A percentile compares a stretch with the other conserved stretches of the same genome.
Conservation (phyloP, 495 filamentous ascomycete genomes). For the Xylaria intraflava region DNA sequence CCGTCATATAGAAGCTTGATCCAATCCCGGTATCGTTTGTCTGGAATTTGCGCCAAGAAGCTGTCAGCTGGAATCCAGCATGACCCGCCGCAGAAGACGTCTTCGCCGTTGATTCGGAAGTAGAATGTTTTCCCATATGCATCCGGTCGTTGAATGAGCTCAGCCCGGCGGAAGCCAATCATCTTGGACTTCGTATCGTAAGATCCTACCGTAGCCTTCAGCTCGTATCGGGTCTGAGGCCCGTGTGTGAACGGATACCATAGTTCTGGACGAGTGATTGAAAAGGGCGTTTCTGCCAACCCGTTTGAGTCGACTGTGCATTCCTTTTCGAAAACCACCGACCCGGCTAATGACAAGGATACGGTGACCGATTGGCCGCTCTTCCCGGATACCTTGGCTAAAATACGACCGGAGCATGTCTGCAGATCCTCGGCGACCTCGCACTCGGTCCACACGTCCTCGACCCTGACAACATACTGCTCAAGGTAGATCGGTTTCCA, state of each 20-base stretch:
- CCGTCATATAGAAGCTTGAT: constrained; percentile 55
- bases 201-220: constrained; percentile 41
- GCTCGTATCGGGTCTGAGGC: constrained; percentile 54
- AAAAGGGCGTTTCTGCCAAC: constrained; percentile 38
- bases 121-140: constrained; percentile 62
- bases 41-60: constrained; percentile 52
- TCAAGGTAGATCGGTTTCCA: constrained; percentile 66
- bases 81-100: constrained; percentile 64
- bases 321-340: constrained; percentile 43
- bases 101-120: constrained; percentile 64
- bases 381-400: constrained; percentile 47
- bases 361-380: constrained; percentile 20
- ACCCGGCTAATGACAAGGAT: constrained; percentile 37
- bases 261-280: constrained; percentile 50
- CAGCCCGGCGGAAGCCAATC: constrained; percentile 55
- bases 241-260: constrained; percentile 74
- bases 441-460: constrained; percentile 50
- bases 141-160: constrained; percentile 54
- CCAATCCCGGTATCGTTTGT: constrained; percentile 58
- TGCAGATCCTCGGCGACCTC: constrained; percentile 42
- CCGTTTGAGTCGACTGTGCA: constrained; percentile 37
- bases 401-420: constrained; percentile 21
- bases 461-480: constrained; percentile 41
- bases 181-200: constrained; percentile 23
- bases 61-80: constrained; percentile 76